Evolutionary conservation across 257 asterid genomes (phyloP), one percentile per base, ranked within the genome.

Genomic region (Mentha longifolia): DNA sequence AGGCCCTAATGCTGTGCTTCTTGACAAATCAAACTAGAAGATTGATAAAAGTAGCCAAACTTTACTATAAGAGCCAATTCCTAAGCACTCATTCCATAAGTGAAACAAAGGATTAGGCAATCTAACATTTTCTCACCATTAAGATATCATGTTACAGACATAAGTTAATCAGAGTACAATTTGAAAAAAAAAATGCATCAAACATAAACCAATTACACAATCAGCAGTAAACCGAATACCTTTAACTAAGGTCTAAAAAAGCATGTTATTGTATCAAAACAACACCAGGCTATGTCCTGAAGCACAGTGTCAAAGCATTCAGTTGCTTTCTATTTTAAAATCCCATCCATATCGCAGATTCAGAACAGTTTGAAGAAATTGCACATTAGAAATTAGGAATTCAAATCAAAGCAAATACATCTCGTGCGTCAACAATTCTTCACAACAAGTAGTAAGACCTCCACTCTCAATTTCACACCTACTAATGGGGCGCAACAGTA

Each of bases 301-400:
- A 61, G 19, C 52, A 28, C 46, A 42, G 28, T 14, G 33, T 59
- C 31, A 37, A 67, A 60, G 67, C 64, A 41, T 42, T 8, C 49
- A 43, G 4, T 14, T 50, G 66, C 55, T 9, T n/a, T 16, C 17
- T 5, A 60, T 49, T 10, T 2, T 25, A 41, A 55, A 50, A 42
- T 9, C 46, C 5, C 59, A 35, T 30, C 25, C 12, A 54, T 33
- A 49, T 56, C 60, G 56, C 39, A 9, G 50, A 66, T 22, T 54
- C 25, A 28, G 60, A 57, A 43, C 67, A 64, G 74, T 20, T 65
- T 16, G 45, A 51, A 60, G 17, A 5, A 79, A 52, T 49, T 46
- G 28, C 52, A 61, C 52, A 60, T 51, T 59, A 41, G 14, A 33
- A 3, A 50, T 47, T 42, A 20, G 33, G 67, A 72, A 58, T 15